phyloP scores from a whole-genome alignment of 352 stramenopile genomes.

The Phytophthora pistaciae region DNA sequence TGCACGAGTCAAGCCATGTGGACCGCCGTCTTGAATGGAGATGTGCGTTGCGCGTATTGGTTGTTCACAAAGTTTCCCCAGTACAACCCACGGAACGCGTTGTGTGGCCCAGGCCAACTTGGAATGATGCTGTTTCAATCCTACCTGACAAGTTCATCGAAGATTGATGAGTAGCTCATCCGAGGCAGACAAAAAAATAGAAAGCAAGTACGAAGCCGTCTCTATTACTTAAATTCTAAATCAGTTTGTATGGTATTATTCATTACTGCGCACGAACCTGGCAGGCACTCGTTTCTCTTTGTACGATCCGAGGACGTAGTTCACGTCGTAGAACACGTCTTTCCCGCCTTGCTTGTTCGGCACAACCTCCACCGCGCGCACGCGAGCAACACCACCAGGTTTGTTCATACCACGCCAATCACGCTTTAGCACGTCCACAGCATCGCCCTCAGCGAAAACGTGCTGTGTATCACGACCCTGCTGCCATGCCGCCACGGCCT shows the following conservation, averaged over 20 bases:
- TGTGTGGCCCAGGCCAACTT: too few relatives aligned
- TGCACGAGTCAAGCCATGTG: too few relatives aligned
- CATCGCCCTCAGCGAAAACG: constrained; percentile 62
- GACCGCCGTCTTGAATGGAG: too few relatives aligned
- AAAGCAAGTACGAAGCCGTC: background rate
- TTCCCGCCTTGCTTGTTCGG: constrained; percentile 16
- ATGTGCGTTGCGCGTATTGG: too few relatives aligned
- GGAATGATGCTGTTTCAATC: too few relatives aligned
- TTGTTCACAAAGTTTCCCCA: background rate
- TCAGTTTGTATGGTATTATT: constrained; percentile 22
- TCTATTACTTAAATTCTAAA: constrained; percentile 18
- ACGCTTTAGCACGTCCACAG: constrained; percentile 62
- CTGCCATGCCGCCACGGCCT: constrained; percentile 24
- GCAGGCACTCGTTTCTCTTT: constrained; percentile 74
- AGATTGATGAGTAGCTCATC: too few relatives aligned
- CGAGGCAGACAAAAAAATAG: background rate
- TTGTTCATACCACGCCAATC: constrained; percentile 77
- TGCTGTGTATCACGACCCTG: constrained; percentile 22
- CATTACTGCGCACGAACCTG: constrained; percentile 50
- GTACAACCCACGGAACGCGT: background rate
- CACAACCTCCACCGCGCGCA: constrained; percentile 56
- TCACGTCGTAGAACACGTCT: constrained; percentile 67
- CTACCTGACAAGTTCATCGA: too few relatives aligned
- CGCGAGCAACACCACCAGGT: constrained; percentile 67
- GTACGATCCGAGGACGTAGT: constrained; percentile 60